Conservation (phyloP, 179 eudicot species). For the Pouteria campechiana region DNA sequence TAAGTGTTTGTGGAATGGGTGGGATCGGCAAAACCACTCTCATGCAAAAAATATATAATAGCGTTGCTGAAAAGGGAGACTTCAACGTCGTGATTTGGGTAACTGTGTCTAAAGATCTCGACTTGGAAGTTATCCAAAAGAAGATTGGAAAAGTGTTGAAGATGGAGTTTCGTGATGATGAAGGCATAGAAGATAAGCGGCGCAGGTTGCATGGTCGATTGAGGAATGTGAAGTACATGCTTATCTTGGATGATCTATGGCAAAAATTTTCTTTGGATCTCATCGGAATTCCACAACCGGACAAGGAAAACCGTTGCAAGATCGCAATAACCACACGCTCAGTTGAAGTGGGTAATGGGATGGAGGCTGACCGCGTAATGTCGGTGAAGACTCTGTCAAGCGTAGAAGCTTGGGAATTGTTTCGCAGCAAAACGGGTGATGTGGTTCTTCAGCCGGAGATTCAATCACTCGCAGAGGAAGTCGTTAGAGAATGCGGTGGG, state of each 20-base stretch:
- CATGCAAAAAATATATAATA: no score
- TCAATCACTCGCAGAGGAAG: neutral
- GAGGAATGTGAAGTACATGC: neutral
- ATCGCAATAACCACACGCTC: constrained; percentile 2
- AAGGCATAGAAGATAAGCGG: no score
- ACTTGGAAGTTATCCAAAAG: no score
- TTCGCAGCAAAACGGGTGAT: neutral
- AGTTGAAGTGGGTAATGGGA: neutral
- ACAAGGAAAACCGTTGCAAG: neutral
- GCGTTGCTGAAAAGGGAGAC: no score
- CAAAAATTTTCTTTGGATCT: neutral
- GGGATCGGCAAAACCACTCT: no score
- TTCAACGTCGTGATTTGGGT: no score
- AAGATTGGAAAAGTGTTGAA: no score
- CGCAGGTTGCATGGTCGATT: no score
- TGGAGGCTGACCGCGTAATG: neutral
- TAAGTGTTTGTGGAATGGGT: no score
- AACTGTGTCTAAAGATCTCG: no score
- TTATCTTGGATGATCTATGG: constrained; percentile 4
- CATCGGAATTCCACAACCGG: constrained; percentile 2
- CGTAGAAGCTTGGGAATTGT: constrained; percentile 5
- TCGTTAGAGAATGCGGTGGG: neutral
- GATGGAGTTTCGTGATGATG: no score
- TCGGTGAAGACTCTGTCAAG: neutral
- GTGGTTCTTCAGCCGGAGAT: neutral